Evolutionary conservation across 768 basidiomycete genomes (phyloP).

Genomic region (Mycena latifolia): DNA sequence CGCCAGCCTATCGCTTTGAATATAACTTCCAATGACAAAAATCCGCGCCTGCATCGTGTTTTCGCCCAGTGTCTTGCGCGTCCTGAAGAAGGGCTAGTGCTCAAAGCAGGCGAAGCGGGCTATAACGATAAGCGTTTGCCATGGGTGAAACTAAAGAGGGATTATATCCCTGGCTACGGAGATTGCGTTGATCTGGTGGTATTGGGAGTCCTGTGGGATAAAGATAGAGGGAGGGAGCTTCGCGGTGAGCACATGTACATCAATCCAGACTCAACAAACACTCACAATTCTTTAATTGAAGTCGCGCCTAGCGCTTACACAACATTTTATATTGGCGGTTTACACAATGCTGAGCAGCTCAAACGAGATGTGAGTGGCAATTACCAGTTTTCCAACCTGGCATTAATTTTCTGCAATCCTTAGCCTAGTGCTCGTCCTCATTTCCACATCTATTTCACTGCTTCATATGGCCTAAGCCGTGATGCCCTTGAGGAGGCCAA

Average conservation of each 20-base stretch:
- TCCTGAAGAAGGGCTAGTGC: constrained; percentile 77
- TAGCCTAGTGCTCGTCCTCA: constrained; percentile 65
- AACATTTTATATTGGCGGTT: constrained; percentile 83
- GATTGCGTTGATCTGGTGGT: constrained; percentile 86
- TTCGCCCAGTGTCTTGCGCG: constrained; percentile 67
- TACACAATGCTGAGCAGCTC: constrained; percentile 63
- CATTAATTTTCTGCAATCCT: not conserved
- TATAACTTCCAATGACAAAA: constrained; percentile 31
- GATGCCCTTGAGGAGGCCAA: constrained; percentile 80
- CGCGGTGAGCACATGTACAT: constrained; percentile 61
- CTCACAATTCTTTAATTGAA: constrained; percentile 41
- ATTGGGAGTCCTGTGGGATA: constrained; percentile 85
- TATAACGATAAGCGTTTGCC: constrained; percentile 76
- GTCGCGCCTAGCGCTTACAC: constrained; percentile 81
- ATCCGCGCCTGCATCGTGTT: constrained; percentile 48
- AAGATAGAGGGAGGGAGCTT: constrained; percentile 80
- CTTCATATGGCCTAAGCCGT: constrained; percentile 80
- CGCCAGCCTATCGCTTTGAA: constrained; percentile 61
- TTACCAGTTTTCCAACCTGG: not conserved
- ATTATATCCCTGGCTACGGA: constrained; percentile 89
- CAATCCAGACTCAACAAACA: not conserved
- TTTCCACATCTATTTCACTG: constrained; percentile 81
- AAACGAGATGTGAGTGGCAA: constrained; percentile 50
- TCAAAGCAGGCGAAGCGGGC: constrained; percentile 77
- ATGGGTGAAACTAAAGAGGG: constrained; percentile 92